These are phyloP conservation scores for Colletotrichum sp. DNA, from an alignment of 2,329 filamentous ascomycete species.

Conservation along the genomic window DNA sequence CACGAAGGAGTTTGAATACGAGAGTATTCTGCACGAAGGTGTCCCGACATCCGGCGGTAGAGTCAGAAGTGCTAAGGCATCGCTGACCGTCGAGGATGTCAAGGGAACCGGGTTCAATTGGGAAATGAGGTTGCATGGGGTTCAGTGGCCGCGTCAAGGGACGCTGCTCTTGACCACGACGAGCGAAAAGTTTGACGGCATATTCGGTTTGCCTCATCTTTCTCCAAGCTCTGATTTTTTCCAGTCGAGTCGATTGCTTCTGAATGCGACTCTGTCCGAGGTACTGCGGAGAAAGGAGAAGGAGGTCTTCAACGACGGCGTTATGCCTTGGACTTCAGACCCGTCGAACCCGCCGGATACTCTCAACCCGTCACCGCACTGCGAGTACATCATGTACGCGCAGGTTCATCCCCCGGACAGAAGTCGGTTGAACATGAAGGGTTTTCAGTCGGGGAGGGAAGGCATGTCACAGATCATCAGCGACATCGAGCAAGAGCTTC, in stretches of 20 bases:
- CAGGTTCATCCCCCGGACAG: slow-evolving; percentile 70
- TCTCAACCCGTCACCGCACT: slow-evolving; percentile 71
- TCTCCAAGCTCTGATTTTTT: slow-evolving; percentile 64
- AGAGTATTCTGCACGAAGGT: slow-evolving; percentile 38
- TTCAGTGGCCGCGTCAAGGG: slow-evolving; percentile 85
- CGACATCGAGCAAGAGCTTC: slow-evolving; percentile 67
- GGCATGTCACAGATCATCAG: slow-evolving; percentile 46
- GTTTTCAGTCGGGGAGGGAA: slow-evolving; percentile 34
- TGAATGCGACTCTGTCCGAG: slow-evolving; percentile 75
- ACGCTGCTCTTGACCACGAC: slow-evolving; percentile 84
- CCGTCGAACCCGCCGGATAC: slow-evolving; percentile 65
- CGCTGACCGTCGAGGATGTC: slow-evolving; percentile 75
- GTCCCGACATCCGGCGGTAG: slow-evolving; percentile 51
- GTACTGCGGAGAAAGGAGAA: slow-evolving; percentile 70
- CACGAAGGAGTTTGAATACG: slow-evolving; percentile 48
- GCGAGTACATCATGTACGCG: slow-evolving; percentile 87
- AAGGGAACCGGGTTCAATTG: slow-evolving; percentile 74
- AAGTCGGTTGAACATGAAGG: slow-evolving; percentile 35
- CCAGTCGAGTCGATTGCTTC: slow-evolving; percentile 62
- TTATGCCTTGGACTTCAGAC: slow-evolving; percentile 79
- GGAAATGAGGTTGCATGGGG: slow-evolving; percentile 80
- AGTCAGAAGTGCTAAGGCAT: slow-evolving; percentile 72
- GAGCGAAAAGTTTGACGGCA: slow-evolving; percentile 91
- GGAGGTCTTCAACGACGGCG: slow-evolving; percentile 58
- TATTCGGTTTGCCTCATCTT: slow-evolving; percentile 88